phyloP scores from a whole-genome alignment of 768 basidiomycete genomes.

The Phlegmacium glaucopus region DNA sequence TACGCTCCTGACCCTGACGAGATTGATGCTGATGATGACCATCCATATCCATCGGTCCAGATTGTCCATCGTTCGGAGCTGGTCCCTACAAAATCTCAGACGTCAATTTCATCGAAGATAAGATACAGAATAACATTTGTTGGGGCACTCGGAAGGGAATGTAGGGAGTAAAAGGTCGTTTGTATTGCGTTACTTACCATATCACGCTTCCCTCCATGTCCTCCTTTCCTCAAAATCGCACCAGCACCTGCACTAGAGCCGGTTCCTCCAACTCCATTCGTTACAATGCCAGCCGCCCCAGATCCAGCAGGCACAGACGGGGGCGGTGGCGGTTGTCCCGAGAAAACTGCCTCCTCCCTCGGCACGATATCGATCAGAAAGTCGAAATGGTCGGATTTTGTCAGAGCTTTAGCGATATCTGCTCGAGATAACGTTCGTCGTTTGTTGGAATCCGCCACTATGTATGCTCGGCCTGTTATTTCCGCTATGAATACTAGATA shows the following conservation, averaged over 20 bases:
- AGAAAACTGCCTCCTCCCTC: conserved; percentile 61
- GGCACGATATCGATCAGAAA: conserved; percentile 97
- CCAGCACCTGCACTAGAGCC: too few relatives aligned
- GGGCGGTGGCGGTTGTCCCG: neutral
- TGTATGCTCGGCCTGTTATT: conserved; percentile 93
- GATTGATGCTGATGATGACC: too few relatives aligned
- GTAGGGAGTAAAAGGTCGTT: too few relatives aligned
- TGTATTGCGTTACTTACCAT: too few relatives aligned
- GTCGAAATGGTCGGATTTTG: conserved; percentile 94
- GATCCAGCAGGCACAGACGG: neutral
- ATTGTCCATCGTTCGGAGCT: neutral
- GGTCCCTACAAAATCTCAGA: neutral
- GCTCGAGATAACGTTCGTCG: conserved; percentile 92
- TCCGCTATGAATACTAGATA: conserved; percentile 90
- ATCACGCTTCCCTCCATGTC: too few relatives aligned
- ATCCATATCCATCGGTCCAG: conserved; percentile 3
- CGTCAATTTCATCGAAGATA: neutral
- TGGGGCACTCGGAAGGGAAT: too few relatives aligned
- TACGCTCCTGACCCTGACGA: too few relatives aligned
- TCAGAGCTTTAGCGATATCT: conserved; percentile 90
- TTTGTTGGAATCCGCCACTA: conserved; percentile 93
- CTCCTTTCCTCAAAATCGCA: too few relatives aligned
- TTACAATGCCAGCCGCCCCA: neutral
- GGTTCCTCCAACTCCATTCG: too few relatives aligned
- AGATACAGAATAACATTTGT: neutral